phyloP scores from a whole-genome alignment of 495 filamentous ascomycete species.

The Tetracladium marchalianum region DNA sequence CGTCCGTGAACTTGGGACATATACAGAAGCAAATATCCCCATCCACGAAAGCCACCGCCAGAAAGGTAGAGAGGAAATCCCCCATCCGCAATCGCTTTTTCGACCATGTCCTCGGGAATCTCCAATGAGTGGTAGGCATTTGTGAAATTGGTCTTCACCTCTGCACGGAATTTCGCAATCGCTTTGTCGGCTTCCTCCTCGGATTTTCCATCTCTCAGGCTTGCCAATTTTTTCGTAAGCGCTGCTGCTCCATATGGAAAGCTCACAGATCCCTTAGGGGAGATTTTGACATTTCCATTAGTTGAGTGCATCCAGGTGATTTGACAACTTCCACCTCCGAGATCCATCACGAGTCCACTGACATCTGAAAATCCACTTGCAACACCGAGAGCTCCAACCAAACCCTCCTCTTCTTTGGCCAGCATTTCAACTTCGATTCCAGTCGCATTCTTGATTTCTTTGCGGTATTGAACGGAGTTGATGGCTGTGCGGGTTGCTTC shows the following conservation, averaged over 20 bases:
- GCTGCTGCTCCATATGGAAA: conserved; percentile 68
- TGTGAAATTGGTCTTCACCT: conserved; percentile 40
- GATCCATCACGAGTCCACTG: conserved; percentile 57
- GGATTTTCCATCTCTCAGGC: conserved; percentile 19
- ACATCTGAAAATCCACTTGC: conserved; percentile 51
- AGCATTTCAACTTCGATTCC: conserved; percentile 49
- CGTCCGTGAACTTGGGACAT: conserved; percentile 32
- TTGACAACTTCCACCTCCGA: conserved; percentile 64
- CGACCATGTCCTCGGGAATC: conserved; percentile 37
- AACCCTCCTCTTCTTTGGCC: conserved; percentile 54
- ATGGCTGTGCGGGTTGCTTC: conserved; percentile 58
- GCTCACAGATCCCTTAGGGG: conserved; percentile 44
- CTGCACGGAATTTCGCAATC: conserved; percentile 32
- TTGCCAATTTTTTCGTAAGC: conserved; percentile 37
- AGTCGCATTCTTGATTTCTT: conserved; percentile 35
- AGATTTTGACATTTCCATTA: conserved; percentile 39
- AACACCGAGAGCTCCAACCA: conserved; percentile 56
- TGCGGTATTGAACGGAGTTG: conserved; percentile 46
- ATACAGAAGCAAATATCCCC: conserved; percentile 58
- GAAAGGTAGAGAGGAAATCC: conserved; percentile 57
- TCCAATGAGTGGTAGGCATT: conserved; percentile 39
- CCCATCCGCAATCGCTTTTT: conserved; percentile 28
- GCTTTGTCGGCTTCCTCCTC: conserved; percentile 22
- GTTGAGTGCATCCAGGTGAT: conserved; percentile 54
- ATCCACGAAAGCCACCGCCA: conserved; percentile 64